Evolutionary conservation across 2,329 filamentous ascomycete species (phyloP), one percentile per base, ranked within the genome.

Genomic region (Paecilomyces sp.): DNA sequence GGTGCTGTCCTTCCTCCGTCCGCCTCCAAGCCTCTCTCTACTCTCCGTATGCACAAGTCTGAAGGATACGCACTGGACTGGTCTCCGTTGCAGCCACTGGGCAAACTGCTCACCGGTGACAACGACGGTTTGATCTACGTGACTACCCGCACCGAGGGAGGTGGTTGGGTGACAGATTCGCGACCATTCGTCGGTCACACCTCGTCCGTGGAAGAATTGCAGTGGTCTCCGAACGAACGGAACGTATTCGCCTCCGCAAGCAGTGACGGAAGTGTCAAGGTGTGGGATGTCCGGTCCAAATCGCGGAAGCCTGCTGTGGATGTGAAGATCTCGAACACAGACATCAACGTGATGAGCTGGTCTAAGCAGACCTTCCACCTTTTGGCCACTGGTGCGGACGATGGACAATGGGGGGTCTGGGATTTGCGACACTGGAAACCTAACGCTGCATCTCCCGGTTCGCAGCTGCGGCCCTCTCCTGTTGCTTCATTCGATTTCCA

Each of bases 51-150:
- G 67, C 94, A 99, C 83, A 93, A 92, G 78, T 80, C 87, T 12
- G 94, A 99, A 80, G 94, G 94, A 55, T 99, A 97, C 74, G 94
- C 91, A 0, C 77, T 99, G n/a, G 94, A 97, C 77, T 99, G 94
- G 94, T 96, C 92, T 28, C 90, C 91, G 0, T 74, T 91, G 9
- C 83, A 90, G 54, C 85, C 91, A 0, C 83, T 87, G 54, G 92
- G 92, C 61, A 94, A 93, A 76, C 86, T 99, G 2, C 78, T 96
- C 54, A 97, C 93, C 0, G 94, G 94, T 64, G 94, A 99, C 76
- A 91, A 92, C 71, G 84, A 92, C 65, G 94, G 94, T 61, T 81
- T 89, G 62, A 97, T 99, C 72, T 97, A 92, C 76, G 82, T 88
- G 61, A 97, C 93, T 1, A 92, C 91, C 7, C 84, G 91, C 60